These are phyloP conservation scores for Agaricus sinodeliciosus DNA, from an alignment of 768 basidiomycete species.

Conservation along the genomic window DNA sequence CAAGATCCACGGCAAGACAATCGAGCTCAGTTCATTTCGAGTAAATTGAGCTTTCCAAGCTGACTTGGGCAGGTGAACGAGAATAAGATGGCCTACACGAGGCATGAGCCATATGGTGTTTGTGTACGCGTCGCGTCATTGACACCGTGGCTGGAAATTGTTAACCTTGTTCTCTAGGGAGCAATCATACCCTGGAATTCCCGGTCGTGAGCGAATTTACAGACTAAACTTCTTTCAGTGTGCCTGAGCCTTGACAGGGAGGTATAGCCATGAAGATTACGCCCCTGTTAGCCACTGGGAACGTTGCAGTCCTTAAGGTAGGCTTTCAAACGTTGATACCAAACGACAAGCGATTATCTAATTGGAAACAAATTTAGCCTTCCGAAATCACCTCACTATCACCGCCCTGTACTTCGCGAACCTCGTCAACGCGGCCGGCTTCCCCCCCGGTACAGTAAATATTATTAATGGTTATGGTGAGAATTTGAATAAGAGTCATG, in stretches of 20 bases:
- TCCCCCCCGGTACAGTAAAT: slow-evolving; percentile 74
- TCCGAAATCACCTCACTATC: slow-evolving; percentile 70
- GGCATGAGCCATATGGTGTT: slow-evolving; percentile 61
- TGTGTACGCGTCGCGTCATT: slow-evolving; percentile 20
- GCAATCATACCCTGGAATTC: slow-evolving; percentile 62
- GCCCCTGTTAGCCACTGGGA: slow-evolving; percentile 75
- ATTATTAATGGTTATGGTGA: slow-evolving; percentile 59
- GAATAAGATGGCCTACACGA: slow-evolving; percentile 56
- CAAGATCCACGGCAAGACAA: slow-evolving; percentile 71
- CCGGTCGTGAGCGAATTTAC: slow-evolving; percentile 17
- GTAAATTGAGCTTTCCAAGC: neutral
- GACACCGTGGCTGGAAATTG: neutral
- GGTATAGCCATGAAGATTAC: slow-evolving; percentile 62
- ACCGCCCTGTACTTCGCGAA: slow-evolving; percentile 47
- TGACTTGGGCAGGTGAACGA: slow-evolving; percentile 35
- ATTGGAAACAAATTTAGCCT: slow-evolving; percentile 26
- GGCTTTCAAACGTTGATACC: neutral
- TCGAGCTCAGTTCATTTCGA: slow-evolving; percentile 37
- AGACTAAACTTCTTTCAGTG: neutral
- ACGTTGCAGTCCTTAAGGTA: slow-evolving; percentile 62
- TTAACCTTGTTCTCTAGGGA: slow-evolving; percentile 24
- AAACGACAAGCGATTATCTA: no score
- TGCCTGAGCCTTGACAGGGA: neutral
- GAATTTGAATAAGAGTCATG: neutral
- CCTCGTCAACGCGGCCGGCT: slow-evolving; percentile 62